Base-by-base conservation (phyloP, 2,329 filamentous ascomycete genomes). In the Tolypocladium nubicola region DNA sequence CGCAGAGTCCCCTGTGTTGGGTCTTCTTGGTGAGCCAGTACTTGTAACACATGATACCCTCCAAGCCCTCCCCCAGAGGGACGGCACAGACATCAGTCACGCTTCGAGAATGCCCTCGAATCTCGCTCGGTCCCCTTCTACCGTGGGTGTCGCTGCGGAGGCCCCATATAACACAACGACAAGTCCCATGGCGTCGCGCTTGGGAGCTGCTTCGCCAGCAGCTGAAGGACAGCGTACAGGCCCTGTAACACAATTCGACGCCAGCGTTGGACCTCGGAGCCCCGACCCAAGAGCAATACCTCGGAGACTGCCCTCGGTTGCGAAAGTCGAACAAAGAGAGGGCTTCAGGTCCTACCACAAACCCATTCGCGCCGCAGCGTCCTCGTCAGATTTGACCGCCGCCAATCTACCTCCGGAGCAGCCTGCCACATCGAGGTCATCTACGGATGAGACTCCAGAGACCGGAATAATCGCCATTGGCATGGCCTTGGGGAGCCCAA, bases 401-500 rank as follows among this genome's bases (percentile, higher is more conserved):
- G 74, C 7, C 37, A 35, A 14, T 14, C 45, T 37, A 19, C 43
- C 52, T 7, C 26, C 10, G 21, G 47, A 56, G 4, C 52, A 37
- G 11, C 13, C 26, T 33, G 9, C 38, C 2, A n/a, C 23, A 14
- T 50, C 56, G 30, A 43, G 11, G 19, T 26, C n/a, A n/a, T 26
- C 52, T 9, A n/a, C 75, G 55, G 69, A 66, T 37, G 75, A 76
- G 2, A 54, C 56, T 19, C 53, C 61, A 14, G 62, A 65, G 45
- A 66, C 63, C 23, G 65, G 65, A 13, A 61, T 69, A n/a, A 67
- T 68, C 60, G 77, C 75, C 63, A 90, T 91, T 60, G 88, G 88
- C 11, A 85, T 91, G 78, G 88, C 88, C 1, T 72, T 90, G 57
- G 88, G 87, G 38, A 90, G 87, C 65, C 88, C 88, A 30, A 73